A percentile compares a stretch with the other conserved stretches of the same genome.
Conservation (phyloP, 129 eudicot genomes). For the Centaurea solstitialis region DNA sequence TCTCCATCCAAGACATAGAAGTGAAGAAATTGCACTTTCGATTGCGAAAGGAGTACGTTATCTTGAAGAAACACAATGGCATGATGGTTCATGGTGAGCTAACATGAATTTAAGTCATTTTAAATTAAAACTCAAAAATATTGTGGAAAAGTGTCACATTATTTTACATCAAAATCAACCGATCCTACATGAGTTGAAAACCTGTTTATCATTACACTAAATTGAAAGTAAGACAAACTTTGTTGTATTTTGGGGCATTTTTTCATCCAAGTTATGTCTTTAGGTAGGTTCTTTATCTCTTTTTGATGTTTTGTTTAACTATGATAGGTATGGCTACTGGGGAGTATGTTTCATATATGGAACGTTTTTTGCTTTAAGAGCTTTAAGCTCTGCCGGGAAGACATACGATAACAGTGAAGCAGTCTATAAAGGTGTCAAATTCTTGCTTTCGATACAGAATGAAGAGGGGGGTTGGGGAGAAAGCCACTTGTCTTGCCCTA, state of each 20-base stretch:
- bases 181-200: neutral
- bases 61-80: slow-evolving; percentile 58
- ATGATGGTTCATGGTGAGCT: slow-evolving; percentile 68
- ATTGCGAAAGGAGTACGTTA: slow-evolving; percentile 43
- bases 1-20: slow-evolving; percentile 47
- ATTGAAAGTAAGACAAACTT: neutral
- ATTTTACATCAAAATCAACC: neutral
- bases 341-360: slow-evolving; percentile 71
- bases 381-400: slow-evolving; percentile 41
- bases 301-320: no score
- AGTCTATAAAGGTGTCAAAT: slow-evolving; percentile 47
- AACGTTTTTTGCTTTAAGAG: slow-evolving; percentile 52
- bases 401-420: slow-evolving; percentile 45
- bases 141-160: no score
- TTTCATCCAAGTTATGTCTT: neutral
- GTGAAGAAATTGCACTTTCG: slow-evolving; percentile 41
- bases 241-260: neutral
- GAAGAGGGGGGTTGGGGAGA: slow-evolving; percentile 84
- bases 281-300: no score
- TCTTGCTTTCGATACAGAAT: slow-evolving; percentile 51
- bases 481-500: slow-evolving; percentile 58
- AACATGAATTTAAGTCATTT: neutral
- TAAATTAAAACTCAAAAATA: no score
- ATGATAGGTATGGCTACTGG: slow-evolving; percentile 61
- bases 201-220: neutral